Evolutionary conservation across 208 protist species (phyloP), one percentile per base, ranked within the genome.

Genomic region (Endotrypanum monterogeii): DNA sequence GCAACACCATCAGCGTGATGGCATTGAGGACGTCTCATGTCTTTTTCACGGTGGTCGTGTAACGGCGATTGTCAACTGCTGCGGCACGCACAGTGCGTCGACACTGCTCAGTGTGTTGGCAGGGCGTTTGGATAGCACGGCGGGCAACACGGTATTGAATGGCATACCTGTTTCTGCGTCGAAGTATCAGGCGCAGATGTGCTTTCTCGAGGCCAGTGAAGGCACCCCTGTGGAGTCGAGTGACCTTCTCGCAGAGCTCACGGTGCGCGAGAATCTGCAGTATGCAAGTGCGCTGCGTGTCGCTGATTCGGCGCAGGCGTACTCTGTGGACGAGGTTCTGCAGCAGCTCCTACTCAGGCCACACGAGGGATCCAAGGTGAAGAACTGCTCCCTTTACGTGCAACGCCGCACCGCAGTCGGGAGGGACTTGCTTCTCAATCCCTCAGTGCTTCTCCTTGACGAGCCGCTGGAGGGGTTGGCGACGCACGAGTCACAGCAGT

Each of bases 401-500:
- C 85, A 79, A 25, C 82, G 86, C 12, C 81, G 89, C 20, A 83
- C 89, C 2, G 79, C 85, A 14, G 67, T 93, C 6, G 89, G 82
- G 20, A 82, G 76, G 68, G 86, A 89, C 74, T 70, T 93, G 51
- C 82, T 91, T 60, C 78, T 87, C n/a, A 84, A 87, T 67, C 89
- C 89, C 14, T 76, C 67, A 3, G 78, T 89, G 56, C 71, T 93
- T 28, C 78, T 89, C 23, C 73, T 90, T 35, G 86, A 86, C 69
- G 78, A 84, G 56, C 76, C 82, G 32, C 76, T 90, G 23, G 72
- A 89, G 55, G 83, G 83, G 30, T 67, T 93, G 20, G 79, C 86
- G 14, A 89, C 86, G 39, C 82, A 93, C 67, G 89, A 93, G 78
- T 83, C 86, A 25, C 79, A 83, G 67, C 82, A 91, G 69, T 88